Base-by-base conservation (phyloP, 257 asterid genomes). In the Capsicum baccatum region DNA sequence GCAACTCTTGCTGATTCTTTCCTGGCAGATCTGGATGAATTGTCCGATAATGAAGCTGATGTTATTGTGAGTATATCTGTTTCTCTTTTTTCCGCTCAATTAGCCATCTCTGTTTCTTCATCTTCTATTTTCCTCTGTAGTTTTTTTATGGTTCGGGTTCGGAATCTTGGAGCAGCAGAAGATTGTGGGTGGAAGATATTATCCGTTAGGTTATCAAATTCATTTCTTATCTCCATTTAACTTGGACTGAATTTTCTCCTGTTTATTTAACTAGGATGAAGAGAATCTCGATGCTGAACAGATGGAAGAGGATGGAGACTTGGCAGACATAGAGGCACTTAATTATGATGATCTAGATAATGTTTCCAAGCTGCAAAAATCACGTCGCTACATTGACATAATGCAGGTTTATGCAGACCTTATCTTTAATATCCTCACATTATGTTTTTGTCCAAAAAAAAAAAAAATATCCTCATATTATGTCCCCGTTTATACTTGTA, bases 1-100 rank as follows among this genome's bases (percentile, higher is more conserved):
- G 98, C 99, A 82, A 93, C 98, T 80, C 98, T 96, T 78, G 93
- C 92, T 85, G 99, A 96, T 92, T 93, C 98, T 58, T 96, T 96
- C 87, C 89, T 96, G 87, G 99, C 99, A 44, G 99, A 96, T 91
- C 97, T 96, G 54, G 98, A 96, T 35, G 99, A 96, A 60, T 85
- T 96, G 85, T 96, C 99, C 52, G 99, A 96, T 86, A 92, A 91
- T 73, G 99, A 96, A 89, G 98, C 94, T 57, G 98, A 92, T 83
- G 78, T 81, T 86, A 88, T 88, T 91, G 98, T 96, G 84, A 89
- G 98, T 88, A 48, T 71, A 79, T 52, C 8, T 4, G 56, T 60
- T 81, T 81, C 80, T 79, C 55, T 17, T 44, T 79, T 63, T 66
- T 54, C 7, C 33, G 58, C 33, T 82, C 79, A 26, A 39, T 44